Percentiles rank a stretch among this genome's conserved stretches.
Conservation (phyloP, 2,329 filamentous ascomycete genomes). For the Xylaria polymorpha region DNA sequence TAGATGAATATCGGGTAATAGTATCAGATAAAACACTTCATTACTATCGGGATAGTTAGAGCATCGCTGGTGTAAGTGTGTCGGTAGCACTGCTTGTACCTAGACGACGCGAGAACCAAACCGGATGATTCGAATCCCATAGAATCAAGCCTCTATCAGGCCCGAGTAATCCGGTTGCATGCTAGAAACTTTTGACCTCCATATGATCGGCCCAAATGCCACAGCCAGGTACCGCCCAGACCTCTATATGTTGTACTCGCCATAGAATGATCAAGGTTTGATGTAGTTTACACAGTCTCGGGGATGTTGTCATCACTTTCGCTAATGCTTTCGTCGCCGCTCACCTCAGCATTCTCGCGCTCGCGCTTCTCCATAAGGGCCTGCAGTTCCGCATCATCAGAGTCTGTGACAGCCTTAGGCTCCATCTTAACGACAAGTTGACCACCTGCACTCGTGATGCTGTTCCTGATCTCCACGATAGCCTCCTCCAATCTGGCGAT, state of each 20-base stretch:
- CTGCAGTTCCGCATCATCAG: conserved; percentile 95
- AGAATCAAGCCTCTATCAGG: conserved; percentile 27
- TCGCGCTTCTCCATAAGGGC: conserved; percentile 99
- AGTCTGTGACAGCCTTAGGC: conserved; percentile 98
- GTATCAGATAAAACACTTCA: conserved; percentile 15
- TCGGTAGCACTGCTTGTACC: conserved; percentile 17
- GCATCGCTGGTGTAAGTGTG: conserved; percentile 15
- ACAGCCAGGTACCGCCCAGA: conserved; percentile 18
- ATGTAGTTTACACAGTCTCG: conserved; percentile 57
- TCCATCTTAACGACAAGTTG: conserved; percentile 95
- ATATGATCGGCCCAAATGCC: conserved; percentile 11
- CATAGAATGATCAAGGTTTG: conserved; percentile 32
- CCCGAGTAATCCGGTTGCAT: conserved; percentile 39
- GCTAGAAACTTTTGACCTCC: conserved; percentile 44
- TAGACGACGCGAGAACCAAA: conserved; percentile 19
- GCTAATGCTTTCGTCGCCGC: conserved; percentile 94
- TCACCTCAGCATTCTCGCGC: conserved; percentile 97
- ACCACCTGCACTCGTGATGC: conserved; percentile 82
- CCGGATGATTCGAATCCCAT: conserved; percentile 19
- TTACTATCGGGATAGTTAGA: conserved; percentile 32
- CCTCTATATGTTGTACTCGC: conserved; percentile 37
- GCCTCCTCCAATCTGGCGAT: conserved; percentile 88
- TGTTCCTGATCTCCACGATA: conserved; percentile 85
- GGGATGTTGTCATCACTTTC: conserved; percentile 92
- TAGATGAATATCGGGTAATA: neutral